Conservation (phyloP, 2,329 filamentous ascomycete species). For the Ophiostoma ips region DNA sequence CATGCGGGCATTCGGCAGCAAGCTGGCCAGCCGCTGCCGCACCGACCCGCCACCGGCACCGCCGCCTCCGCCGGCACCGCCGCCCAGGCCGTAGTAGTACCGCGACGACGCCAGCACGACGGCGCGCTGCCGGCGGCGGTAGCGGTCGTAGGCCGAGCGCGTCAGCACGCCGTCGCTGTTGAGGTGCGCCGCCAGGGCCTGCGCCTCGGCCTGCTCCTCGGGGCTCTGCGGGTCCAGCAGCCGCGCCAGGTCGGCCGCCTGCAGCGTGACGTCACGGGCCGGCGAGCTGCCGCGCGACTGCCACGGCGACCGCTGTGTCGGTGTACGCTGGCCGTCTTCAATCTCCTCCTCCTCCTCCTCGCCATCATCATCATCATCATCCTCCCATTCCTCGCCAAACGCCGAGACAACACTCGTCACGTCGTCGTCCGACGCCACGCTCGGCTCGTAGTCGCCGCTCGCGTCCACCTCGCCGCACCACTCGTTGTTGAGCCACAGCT, state of each 20-base stretch:
- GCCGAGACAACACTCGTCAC: constrained; percentile 68
- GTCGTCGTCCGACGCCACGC: constrained; percentile 45
- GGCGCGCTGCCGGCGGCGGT: constrained; percentile 54
- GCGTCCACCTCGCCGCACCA: constrained; percentile 74
- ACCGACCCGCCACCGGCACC: constrained; percentile 16
- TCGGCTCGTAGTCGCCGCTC: constrained; percentile 62
- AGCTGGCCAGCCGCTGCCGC: constrained; percentile 14
- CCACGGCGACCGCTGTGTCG: constrained; percentile 23
- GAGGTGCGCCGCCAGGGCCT: constrained; percentile 68
- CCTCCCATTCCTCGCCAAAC: constrained; percentile 22
- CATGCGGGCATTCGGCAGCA: constrained; percentile 28
- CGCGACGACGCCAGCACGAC: constrained; percentile 40
- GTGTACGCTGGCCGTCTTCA: constrained; percentile 48
- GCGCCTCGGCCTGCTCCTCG: constrained; percentile 69
- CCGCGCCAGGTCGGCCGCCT: constrained; percentile 55
- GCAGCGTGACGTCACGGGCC: constrained; percentile 44
- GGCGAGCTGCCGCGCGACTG: constrained; percentile 36
- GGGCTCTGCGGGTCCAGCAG: constrained; percentile 68
- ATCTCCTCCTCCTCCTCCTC: constrained; percentile 27
- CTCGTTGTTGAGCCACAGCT: constrained; percentile 71
- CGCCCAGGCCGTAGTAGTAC: constrained; percentile 10
- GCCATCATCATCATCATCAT: constrained; percentile 32
- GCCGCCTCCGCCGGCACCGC: constrained; percentile 19
- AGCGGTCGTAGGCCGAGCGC: constrained; percentile 58
- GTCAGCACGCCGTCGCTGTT: constrained; percentile 61